Base-by-base conservation (phyloP, 495 filamentous ascomycete genomes). In the Trichoderma erinaceum region DNA sequence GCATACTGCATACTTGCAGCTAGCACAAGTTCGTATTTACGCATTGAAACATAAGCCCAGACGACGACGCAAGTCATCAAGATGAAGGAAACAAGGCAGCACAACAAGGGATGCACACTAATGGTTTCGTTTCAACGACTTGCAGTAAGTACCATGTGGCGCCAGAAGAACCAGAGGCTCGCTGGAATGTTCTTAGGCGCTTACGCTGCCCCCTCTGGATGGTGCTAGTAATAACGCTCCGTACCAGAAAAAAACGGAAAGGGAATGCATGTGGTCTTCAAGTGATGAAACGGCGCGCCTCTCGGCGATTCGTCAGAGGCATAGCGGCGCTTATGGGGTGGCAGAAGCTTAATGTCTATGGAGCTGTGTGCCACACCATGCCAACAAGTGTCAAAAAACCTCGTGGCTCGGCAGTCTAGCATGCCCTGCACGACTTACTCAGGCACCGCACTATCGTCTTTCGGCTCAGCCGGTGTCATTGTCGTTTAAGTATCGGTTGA, bases 371-470 rank as follows among this genome's bases (percentile, higher is more conserved):
- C 27, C 56, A 61, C 56, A 61, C 56, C 56, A 61, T 61, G 23
- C 25, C 56, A 1, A 61, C 56, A 61, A 61, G 56, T 61, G 56
- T 25, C 56, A 61, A 61, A 61, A 61, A 32, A 29, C 56, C 56
- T 61, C 56, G 56, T 61, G 56, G 56, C 56, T 61, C 56, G 56
- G 56, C 13, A 61, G 56, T 61, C 56, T 32, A 29, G 56, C 56
- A 61, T 12, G 56, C 56, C 56, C 56, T 61, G 56, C 56, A 61
- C 56, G 27, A 61, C 56, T 61, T 61, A 61, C 56, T 61, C 56
- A 61, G 56, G 56, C 56, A 61, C 56, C 12, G 25, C 56, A 18
- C 25, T 61, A 61, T 61, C 56, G 13, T 61, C 27, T 18, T 29
- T 61, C 11, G 50, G 50, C 29, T 29, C 56, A 61, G 56, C 56